phyloP scores from a whole-genome alignment of 257 asterid species.

The Galeopsis tetrahit region DNA sequence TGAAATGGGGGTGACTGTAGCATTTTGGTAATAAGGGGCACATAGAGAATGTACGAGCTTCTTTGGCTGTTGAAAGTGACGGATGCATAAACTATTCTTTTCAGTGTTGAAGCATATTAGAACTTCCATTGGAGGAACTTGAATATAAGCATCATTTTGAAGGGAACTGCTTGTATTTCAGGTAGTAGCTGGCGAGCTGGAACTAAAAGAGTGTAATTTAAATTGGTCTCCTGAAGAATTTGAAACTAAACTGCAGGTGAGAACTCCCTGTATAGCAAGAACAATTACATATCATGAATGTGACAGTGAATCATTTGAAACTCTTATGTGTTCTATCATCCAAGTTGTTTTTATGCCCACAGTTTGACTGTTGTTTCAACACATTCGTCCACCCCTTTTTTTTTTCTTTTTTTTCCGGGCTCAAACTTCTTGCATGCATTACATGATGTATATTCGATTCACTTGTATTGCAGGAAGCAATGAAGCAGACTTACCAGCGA shows the following conservation, averaged over 20 bases:
- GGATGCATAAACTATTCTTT: background rate
- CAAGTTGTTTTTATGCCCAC: background rate
- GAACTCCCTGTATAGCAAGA: background rate
- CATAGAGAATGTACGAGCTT: background rate
- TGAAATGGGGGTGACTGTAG: background rate
- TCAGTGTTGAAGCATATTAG: constrained; percentile 1
- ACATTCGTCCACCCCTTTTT: background rate
- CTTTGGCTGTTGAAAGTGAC: constrained; percentile 1
- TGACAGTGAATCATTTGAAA: background rate
- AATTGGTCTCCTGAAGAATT: constrained; percentile 97
- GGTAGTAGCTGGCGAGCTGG: constrained; percentile 99
- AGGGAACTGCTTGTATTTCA: constrained; percentile 29
- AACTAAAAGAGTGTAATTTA: constrained; percentile 85
- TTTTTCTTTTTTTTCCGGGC: background rate
- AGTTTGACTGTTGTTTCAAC: background rate
- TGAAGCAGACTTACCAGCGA: constrained; percentile 92
- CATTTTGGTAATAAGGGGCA: background rate
- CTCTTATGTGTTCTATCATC: background rate
- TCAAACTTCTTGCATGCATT: constrained; percentile 13
- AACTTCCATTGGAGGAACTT: background rate
- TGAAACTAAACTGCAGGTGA: constrained; percentile 89
- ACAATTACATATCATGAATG: constrained; percentile 13
- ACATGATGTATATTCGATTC: constrained; percentile 8
- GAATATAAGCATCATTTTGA: background rate
- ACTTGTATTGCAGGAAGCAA: constrained; percentile 72